These are phyloP conservation scores for Aureobasidium melanogenum DNA, from an alignment of 2,329 filamentous ascomycete genomes.

Conservation along the genomic window DNA sequence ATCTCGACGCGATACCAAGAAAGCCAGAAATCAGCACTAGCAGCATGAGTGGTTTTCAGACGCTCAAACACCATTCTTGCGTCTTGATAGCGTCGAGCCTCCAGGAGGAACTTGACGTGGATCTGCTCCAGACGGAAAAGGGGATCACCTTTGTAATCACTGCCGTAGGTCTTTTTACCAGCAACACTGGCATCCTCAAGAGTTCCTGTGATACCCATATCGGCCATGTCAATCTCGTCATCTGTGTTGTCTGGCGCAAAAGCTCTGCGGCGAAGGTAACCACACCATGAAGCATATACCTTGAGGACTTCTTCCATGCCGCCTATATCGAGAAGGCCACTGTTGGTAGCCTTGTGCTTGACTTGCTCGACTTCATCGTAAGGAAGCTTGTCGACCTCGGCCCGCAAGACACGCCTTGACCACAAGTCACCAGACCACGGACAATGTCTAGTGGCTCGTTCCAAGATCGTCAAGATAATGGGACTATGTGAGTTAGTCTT, in stretches of 20 bases:
- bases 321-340: constrained; percentile 72
- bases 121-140: constrained; percentile 84
- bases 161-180: constrained; percentile 67
- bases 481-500: constrained; percentile 31
- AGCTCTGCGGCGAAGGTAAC: constrained; percentile 78
- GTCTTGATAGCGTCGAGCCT: constrained; percentile 67
- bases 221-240: constrained; percentile 72
- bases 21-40: constrained; percentile 89
- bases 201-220: constrained; percentile 78
- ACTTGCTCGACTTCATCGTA: constrained; percentile 79
- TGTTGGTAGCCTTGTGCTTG: constrained; percentile 85
- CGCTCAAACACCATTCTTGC: constrained; percentile 48
- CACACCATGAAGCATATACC: constrained; percentile 90
- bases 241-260: constrained; percentile 69
- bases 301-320: constrained; percentile 84
- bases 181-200: constrained; percentile 74
- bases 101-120: constrained; percentile 82
- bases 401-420: constrained; percentile 78
- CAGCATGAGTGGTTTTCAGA: constrained; percentile 58
- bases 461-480: constrained; percentile 58
- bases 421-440: constrained; percentile 88
- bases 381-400: constrained; percentile 66
- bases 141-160: constrained; percentile 76
- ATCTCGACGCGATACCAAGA: constrained; percentile 91
- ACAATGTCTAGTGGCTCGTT: constrained; percentile 79